Evolutionary conservation across 164 flowering plant species (phyloP), one percentile per base, ranked within the genome.

Genomic region (Houttuynia cordata): DNA sequence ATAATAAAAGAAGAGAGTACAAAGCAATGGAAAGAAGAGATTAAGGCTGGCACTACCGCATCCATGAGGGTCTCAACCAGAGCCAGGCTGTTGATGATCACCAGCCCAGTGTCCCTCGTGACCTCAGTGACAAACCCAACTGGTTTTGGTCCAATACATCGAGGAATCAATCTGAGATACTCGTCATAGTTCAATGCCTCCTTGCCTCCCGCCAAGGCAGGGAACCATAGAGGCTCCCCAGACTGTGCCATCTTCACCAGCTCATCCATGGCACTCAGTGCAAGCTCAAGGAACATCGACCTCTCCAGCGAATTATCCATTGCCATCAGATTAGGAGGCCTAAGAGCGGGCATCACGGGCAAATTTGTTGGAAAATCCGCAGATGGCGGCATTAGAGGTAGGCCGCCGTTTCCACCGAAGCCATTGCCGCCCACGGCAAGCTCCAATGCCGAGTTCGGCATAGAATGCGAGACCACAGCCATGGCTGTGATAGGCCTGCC

Each of bases 1-100:
- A 30, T 2, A 2, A 30, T 30, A 30, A 30, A 30, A 52, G 41
- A 20, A 23, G 52, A 25, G 55, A 25, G n/a, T n/a, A n/a, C n/a
- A 47, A 24, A 18, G 17, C 57, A 12, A 20, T 20, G 5, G n/a
- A 9, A 21, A 10, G 19, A n/a, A n/a, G 30, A 53, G 14, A n/a
- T n/a, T n/a, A 13, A 52, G 39, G 23, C 39, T 18, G 37, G 25
- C 81, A 77, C 6, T 67, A 93, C 98, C 62, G 91, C 77, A 56
- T 90, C 97, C 94, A 93, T 86, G 47, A 93, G 63, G 23, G 94
- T 90, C 72, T 90, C 97, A 10, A 93, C 97, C 39, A 93, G 91
- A 3, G 96, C 91, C 75, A 83, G 66, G 61, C 97, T 80, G 71
- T 85, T 90, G 82, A 93, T 79, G 69, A 93, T 90, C 18, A 90